phyloP scores from a whole-genome alignment of 768 basidiomycete species.

The Fistulinella prunicolor region DNA sequence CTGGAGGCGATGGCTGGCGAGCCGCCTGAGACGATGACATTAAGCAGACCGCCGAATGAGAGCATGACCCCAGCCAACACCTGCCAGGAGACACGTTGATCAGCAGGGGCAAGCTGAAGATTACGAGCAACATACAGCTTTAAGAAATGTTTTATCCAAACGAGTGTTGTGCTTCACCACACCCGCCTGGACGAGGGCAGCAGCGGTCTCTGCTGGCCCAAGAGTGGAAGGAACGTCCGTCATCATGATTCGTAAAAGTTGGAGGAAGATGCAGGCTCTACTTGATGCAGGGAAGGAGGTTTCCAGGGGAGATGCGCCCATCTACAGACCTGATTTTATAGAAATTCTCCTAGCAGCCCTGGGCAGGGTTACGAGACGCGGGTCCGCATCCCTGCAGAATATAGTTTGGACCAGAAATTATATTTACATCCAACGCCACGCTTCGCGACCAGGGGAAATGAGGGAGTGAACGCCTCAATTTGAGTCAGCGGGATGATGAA shows the following conservation, averaged over 20 bases:
- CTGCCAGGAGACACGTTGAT: slow-evolving; percentile 31
- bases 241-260: slow-evolving; percentile 16
- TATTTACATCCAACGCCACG: too few species aligned
- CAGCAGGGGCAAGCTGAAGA: background rate
- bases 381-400: background rate
- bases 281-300: background rate
- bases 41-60: slow-evolving; percentile 70
- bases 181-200: slow-evolving; percentile 52
- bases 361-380: slow-evolving; percentile 8
- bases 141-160: slow-evolving; percentile 58
- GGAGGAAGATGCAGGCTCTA: too few species aligned
- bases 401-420: too few species aligned
- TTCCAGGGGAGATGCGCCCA: background rate
- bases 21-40: slow-evolving; percentile 59
- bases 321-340: slow-evolving; percentile 18
- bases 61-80: slow-evolving; percentile 68
- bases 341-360: background rate
- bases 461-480: too few species aligned
- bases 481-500: too few species aligned
- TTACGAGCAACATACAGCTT: slow-evolving; percentile 50
- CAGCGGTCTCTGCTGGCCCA: slow-evolving; percentile 57
- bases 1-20: slow-evolving; percentile 44
- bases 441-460: too few species aligned
- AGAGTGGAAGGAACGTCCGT: slow-evolving; percentile 43
- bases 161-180: slow-evolving; percentile 64